These are phyloP conservation scores for Magnolia officinalis DNA, from an alignment of 164 flowering plant genomes.

Conservation along the genomic window DNA sequence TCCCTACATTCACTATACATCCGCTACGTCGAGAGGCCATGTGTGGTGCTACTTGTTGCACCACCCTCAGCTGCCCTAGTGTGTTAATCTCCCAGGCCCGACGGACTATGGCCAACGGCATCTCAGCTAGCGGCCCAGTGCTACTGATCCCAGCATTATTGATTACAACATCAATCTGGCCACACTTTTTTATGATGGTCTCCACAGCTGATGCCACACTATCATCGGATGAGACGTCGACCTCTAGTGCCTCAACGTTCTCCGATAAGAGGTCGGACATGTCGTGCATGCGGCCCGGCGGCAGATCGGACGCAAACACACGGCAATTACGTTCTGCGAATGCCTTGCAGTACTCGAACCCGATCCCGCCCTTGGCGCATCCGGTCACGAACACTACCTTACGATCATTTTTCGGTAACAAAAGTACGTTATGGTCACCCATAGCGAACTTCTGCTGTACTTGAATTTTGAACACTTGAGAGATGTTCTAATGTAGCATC, in stretches of 20 bases:
- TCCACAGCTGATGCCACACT: constrained; percentile 43
- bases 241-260: constrained; percentile 40
- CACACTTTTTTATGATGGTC: constrained; percentile 31
- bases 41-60: constrained; percentile 57
- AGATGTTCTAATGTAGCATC: not conserved
- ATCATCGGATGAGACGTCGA: constrained; percentile 55
- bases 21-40: constrained; percentile 50
- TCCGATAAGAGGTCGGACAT: constrained; percentile 30
- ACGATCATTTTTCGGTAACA: not conserved
- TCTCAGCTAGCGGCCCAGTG: constrained; percentile 62
- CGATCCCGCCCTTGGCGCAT: constrained; percentile 70
- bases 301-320: constrained; percentile 52
- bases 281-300: constrained; percentile 27
- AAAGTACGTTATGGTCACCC: constrained; percentile 11
- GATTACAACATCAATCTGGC: constrained; percentile 50
- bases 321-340: constrained; percentile 52
- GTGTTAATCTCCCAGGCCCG: constrained; percentile 62
- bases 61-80: constrained; percentile 57
- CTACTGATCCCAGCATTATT: constrained; percentile 70
- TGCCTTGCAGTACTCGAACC: constrained; percentile 62
- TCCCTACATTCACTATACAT: constrained; percentile 54
- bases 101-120: constrained; percentile 37
- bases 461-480: not conserved
- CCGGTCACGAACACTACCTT: constrained; percentile 67
- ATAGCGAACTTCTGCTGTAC: constrained; percentile 3